phyloP scores from a whole-genome alignment of 345 rosid species.

The Citrus hindsii region DNA sequence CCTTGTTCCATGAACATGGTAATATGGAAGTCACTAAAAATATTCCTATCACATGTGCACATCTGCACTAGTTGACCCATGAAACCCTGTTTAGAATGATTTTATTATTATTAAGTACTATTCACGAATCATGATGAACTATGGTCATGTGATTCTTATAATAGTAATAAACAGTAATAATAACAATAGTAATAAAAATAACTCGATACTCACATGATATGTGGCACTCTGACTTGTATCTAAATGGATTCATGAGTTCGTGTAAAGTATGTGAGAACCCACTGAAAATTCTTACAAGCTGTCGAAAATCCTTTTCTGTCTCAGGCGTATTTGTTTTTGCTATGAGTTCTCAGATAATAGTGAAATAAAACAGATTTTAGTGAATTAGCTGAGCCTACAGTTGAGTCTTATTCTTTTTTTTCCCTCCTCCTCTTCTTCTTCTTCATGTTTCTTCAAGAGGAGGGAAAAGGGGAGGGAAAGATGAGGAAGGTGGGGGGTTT shows the following conservation, averaged over 20 bases:
- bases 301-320: background rate
- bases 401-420: background rate
- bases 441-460: background rate
- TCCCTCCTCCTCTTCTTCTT: background rate
- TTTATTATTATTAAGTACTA: background rate
- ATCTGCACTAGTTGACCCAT: background rate
- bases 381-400: background rate
- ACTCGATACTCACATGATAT: background rate
- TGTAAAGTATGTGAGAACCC: background rate
- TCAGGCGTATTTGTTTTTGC: background rate
- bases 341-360: background rate
- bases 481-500: background rate
- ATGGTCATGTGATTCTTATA: background rate
- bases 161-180: no score
- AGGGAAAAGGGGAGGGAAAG: background rate
- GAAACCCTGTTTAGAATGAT: background rate
- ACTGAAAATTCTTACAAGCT: background rate
- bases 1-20: background rate
- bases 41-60: background rate
- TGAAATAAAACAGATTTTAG: background rate
- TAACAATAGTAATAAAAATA: background rate
- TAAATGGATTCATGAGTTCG: background rate
- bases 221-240: background rate
- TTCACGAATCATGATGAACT: background rate
- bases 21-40: background rate